A percentile compares a stretch with the other conserved stretches of the same genome.
phyloP scores from a whole-genome alignment of 805 yeast genomes.

The Teunomyces lycoperdinae region DNA sequence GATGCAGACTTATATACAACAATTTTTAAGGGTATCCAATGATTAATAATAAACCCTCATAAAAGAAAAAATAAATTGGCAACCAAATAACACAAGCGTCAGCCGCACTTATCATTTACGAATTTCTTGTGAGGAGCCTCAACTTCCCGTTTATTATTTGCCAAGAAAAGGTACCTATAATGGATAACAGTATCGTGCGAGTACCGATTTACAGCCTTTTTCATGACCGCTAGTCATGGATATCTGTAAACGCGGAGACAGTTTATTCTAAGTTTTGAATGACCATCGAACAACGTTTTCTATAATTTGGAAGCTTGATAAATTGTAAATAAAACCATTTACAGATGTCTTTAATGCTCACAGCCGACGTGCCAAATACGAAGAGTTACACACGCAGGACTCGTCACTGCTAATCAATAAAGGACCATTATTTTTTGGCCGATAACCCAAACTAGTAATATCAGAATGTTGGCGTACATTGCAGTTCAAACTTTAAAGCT shows the following conservation, averaged over 20 bases:
- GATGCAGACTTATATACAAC: neutral
- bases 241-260: neutral
- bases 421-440: too few relatives aligned
- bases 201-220: neutral
- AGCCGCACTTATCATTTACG: neutral
- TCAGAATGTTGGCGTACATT: too few relatives aligned
- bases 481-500: too few relatives aligned
- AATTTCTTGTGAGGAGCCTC: neutral
- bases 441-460: too few relatives aligned
- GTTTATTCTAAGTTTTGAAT: too few relatives aligned
- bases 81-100: neutral
- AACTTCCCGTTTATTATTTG: neutral
- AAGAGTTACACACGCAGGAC: too few relatives aligned
- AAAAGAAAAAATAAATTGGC: neutral
- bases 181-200: neutral
- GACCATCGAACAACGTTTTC: too few relatives aligned
- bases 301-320: too few relatives aligned
- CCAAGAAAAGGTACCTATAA: neutral
- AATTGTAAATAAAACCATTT: too few relatives aligned
- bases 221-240: neutral
- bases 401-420: too few relatives aligned
- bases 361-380: too few relatives aligned
- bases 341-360: too few relatives aligned
- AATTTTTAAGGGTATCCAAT: neutral
- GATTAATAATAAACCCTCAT: neutral